Base-by-base conservation (phyloP, 1,284 basidiomycete genomes). In the Blastosporella zonata region DNA sequence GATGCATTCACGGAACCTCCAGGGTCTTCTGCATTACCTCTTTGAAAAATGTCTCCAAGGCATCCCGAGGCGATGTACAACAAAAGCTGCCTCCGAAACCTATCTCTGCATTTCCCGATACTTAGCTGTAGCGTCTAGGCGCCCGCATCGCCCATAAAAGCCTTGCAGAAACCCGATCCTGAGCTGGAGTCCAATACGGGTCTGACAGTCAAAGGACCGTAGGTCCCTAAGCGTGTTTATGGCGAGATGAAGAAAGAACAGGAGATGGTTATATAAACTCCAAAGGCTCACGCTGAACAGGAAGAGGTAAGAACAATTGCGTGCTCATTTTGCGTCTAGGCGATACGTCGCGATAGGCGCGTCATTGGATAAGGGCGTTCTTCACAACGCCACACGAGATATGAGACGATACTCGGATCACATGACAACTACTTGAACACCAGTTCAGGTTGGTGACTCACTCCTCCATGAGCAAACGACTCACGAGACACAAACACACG, bases 251-350 rank as follows among this genome's bases (percentile, higher is more conserved):
- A 47, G 37, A 27, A 13, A 5, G 45, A 47, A 28, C 38, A 38
- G 13, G 45, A 47, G 15, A 47, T 47, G 38, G 37, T 47, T 2
- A 47, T 47, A 34, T 25, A 47, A 22, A 47, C 21, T 34, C 25
- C 40, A 20, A 39, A 34, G 20, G 45, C 38, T 3, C 45, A 47
- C 9, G 45, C 37, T 33, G 29, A 47, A 15, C 28, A 40, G 18
- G 45, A 46, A 46, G 45, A 47, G 37, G 38, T 47, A 40, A 3
- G n/a, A 3, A 33, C 21, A 31, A 22, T 25, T 21, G 10, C 15
- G 9, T 13, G 6, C 6, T 18, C 9, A 15, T 18, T 34, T 34
- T 4, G 15, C 13, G 15, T 6, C 6, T 18, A 34, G 33, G 15
- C 15, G 6, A 34, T 10, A 18, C 33, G 33, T 18, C 33, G 15